These are phyloP conservation scores for Kuraishia borneana DNA, from an alignment of 805 yeast species.

Conservation along the genomic window DNA sequence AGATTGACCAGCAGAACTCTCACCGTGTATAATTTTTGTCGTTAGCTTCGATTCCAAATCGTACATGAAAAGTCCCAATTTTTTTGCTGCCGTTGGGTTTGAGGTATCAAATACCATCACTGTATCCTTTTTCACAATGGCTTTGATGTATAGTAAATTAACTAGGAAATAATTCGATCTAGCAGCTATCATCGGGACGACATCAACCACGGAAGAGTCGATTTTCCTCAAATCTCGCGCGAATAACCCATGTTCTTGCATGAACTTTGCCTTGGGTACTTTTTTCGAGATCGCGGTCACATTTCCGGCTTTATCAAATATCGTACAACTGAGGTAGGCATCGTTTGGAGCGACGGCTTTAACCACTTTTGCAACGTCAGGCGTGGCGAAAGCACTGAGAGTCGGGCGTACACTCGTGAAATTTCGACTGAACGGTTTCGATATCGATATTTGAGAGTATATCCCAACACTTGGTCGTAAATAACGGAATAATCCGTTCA, in stretches of 20 bases:
- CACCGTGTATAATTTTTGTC: constrained; percentile 16
- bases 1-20: constrained; percentile 29
- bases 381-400: neutral
- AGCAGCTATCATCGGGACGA: constrained; percentile 82
- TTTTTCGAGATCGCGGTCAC: constrained; percentile 60
- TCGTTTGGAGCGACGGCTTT: constrained; percentile 37
- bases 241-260: constrained; percentile 59
- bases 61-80: constrained; percentile 69
- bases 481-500: no score
- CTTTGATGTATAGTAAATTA: constrained; percentile 80
- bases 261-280: constrained; percentile 61
- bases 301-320: constrained; percentile 61
- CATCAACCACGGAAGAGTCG: constrained; percentile 63
- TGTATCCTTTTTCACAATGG: constrained; percentile 68
- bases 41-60: constrained; percentile 71
- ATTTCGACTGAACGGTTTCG: no score
- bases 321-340: constrained; percentile 63
- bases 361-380: constrained; percentile 12
- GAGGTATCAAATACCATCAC: constrained; percentile 80
- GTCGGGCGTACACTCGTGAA: neutral
- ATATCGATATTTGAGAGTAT: no score
- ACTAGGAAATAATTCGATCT: constrained; percentile 69
- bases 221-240: constrained; percentile 85
- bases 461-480: no score
- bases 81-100: constrained; percentile 48